Evolutionary conservation across 2,329 filamentous ascomycete genomes (phyloP).

Genomic region (Botryotinia calthae): DNA sequence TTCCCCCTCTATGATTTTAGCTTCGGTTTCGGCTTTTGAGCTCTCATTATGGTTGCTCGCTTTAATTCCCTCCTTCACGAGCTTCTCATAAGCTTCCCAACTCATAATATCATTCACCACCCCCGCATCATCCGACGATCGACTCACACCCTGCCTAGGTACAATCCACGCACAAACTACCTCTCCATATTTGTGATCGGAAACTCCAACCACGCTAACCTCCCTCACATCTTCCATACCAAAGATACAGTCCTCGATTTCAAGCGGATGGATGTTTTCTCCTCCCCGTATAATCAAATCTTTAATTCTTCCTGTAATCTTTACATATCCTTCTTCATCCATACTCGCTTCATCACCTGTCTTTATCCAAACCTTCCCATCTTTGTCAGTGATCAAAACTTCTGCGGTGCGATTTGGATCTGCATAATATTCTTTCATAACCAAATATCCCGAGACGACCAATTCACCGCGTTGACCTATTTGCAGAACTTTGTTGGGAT

Average conservation of each 20-base stretch:
- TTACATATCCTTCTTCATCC: slow-evolving; percentile 77
- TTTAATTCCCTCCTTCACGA: background rate
- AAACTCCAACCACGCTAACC: slow-evolving; percentile 78
- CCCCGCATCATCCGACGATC: slow-evolving; percentile 32
- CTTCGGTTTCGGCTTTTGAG: background rate
- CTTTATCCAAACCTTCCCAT: slow-evolving; percentile 70
- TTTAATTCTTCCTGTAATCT: slow-evolving; percentile 89
- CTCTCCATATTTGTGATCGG: slow-evolving; percentile 81
- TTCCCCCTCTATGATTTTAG: slow-evolving; percentile 24
- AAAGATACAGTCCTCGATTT: slow-evolving; percentile 86
- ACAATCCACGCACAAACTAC: slow-evolving; percentile 82
- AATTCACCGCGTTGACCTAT: slow-evolving; percentile 74
- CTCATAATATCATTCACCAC: slow-evolving; percentile 22
- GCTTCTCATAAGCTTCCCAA: background rate
- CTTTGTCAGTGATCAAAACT: slow-evolving; percentile 52
- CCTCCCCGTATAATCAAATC: slow-evolving; percentile 93
- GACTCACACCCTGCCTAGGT: slow-evolving; percentile 38
- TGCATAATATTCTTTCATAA: slow-evolving; percentile 91
- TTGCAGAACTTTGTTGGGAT: slow-evolving; percentile 58
- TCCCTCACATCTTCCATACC: slow-evolving; percentile 68
- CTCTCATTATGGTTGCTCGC: background rate
- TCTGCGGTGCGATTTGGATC: slow-evolving; percentile 67
- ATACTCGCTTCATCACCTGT: slow-evolving; percentile 90
- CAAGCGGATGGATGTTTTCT: slow-evolving; percentile 93
- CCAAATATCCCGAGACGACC: slow-evolving; percentile 76